Base-by-base conservation (phyloP, 306 rosid species). In the Castanospermum australe region DNA sequence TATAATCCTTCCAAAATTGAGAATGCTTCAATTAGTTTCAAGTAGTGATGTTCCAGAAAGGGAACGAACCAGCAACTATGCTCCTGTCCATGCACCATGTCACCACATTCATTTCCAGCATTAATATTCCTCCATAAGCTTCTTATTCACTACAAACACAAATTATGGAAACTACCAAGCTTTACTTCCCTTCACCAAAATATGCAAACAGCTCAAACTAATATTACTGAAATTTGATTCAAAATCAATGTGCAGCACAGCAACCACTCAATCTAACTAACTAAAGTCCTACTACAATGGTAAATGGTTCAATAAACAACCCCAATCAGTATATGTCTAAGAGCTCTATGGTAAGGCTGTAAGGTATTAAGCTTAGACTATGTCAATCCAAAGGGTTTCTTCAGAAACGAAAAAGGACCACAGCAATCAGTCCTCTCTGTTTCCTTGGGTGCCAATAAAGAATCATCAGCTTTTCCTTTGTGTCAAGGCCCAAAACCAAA, bases 81-180 rank as follows among this genome's bases (percentile, higher is more conserved):
- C 93, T 85, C 89, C 76, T 88, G 93, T 79, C 97, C 92, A 89
- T 95, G 94, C 99, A 91, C 99, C 99, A 95, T 92, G 96, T 89
- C 97, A 90, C 88, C 82, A 63, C 88, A 81, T 68, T 91, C 93
- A 87, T 91, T 91, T 86, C 97, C 97, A 87, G 93, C 84, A 86
- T 87, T 81, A 82, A 85, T 82, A 83, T 67, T 69, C 88, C 84
- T 86, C 87, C 89, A 87, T 89, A 72, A 75, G 79, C 92, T 81
- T 81, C 80, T 78, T 66, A 76, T 82, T 83, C 84, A 82, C 78
- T 80, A 67, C 78, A 84, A 61, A 83, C 73, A 80, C 85, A 81
- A 57, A 71, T 77, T 71, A 64, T 63, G 76, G 72, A 78, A 77
- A 52, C 73, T 77, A 45, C 85, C 86, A 69, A 79, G 57, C 63